Percentiles rank a stretch among this genome's conserved stretches.
These are phyloP conservation scores for Saturnispora serradocipensis DNA, from an alignment of 805 yeast species.

Conservation along the genomic window DNA sequence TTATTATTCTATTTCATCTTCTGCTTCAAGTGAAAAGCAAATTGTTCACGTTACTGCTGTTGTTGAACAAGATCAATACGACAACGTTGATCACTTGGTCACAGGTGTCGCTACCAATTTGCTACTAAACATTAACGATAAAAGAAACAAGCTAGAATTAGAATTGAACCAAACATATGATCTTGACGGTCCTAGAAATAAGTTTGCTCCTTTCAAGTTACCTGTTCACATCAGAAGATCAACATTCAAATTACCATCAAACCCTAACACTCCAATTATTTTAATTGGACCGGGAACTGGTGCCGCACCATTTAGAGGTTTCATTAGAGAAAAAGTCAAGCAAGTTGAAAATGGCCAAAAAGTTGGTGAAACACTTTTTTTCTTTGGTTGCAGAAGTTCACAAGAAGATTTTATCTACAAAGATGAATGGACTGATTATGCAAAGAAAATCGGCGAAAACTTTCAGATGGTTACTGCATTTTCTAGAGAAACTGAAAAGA, in stretches of 20 bases:
- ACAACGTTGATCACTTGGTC: constrained; percentile 75
- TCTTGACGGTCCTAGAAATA: constrained; percentile 74
- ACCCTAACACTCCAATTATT: constrained; percentile 65
- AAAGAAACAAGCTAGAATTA: constrained; percentile 39
- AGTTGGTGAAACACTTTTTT: constrained; percentile 60
- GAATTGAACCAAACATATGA: constrained; percentile 52
- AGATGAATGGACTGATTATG: constrained; percentile 82
- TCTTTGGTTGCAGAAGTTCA: constrained; percentile 81
- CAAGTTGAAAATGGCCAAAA: constrained; percentile 64
- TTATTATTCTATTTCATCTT: constrained; percentile 87
- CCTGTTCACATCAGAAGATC: constrained; percentile 88
- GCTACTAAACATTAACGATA: constrained; percentile 36
- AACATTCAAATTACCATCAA: constrained; percentile 77
- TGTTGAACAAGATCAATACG: constrained; percentile 44
- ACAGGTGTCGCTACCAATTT: constrained; percentile 67
- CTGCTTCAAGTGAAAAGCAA: constrained; percentile 54
- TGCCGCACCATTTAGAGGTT: constrained; percentile 93
- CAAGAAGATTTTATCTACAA: constrained; percentile 74
- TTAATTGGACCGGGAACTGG: constrained; percentile 97
- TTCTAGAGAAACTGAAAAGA: constrained; percentile 53
- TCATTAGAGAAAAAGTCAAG: constrained; percentile 58
- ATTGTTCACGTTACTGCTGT: constrained; percentile 79
- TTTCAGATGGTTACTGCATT: constrained; percentile 48
- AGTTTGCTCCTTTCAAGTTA: constrained; percentile 36
- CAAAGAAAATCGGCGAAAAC: constrained; percentile 70